Evolutionary conservation across 75 land plant genomes (phyloP), one percentile per base, ranked within the genome.

Genomic region (Selaginella tamariscina): DNA sequence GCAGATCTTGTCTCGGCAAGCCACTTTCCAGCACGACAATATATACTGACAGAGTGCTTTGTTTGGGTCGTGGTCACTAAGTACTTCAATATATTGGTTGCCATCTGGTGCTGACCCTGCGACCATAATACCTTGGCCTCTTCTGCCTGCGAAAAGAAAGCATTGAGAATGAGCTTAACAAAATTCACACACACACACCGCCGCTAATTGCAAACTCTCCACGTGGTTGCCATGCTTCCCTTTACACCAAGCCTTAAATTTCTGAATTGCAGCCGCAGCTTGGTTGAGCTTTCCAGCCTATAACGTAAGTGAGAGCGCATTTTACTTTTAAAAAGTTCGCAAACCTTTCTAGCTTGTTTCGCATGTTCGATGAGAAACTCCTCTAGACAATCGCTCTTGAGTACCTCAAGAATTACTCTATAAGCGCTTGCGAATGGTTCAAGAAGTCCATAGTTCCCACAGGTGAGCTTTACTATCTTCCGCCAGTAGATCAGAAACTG

Each of bases 1-100:
- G 82, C 84, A 33, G 98, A 87, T 69, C 88, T 73, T 64, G 85
- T 87, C 75, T 94, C 86, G 49, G 98, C 91, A 59, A 94, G 78
- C 98, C 98, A 94, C 67, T 94, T 94, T 23, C 98, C 98, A 70
- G 86, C 81, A 33, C 89, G 79, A 49, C 96, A 83, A 68, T 79
- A 79, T 23, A 90, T 79, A 81, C 80, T 77, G 66, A 83, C 78
- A 26, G 82, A 68, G 27, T 78, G 85, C 54, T 59, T 78, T 15
- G 68, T 24, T 15, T 62, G 64, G 31, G 73, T 74, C 39, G 82
- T 71, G 59, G 80, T 69, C 27, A 85, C 49, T 28, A 94, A 69
- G 69, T 94, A 83, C 69, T 80, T 80, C 39, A 81, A 80, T 56
- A 94, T 85, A 75, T 75, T 87, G 64, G 90, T 84, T 0, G 96